Base-by-base conservation (phyloP, 371 early-diverging fungal species). In the Actinomortierella ambigua region DNA sequence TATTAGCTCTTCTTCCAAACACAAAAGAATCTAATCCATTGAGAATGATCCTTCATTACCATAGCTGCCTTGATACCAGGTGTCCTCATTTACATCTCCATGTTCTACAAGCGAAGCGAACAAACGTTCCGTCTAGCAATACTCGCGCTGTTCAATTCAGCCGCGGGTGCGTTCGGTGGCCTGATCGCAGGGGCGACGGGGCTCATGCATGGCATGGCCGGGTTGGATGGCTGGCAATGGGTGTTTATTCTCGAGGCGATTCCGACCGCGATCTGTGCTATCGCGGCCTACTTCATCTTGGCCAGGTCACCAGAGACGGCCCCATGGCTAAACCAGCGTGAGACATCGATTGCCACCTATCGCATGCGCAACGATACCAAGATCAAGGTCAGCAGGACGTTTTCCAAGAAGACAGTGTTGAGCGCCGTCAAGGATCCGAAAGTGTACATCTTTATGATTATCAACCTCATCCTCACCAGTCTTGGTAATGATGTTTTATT, bases 361-460 rank as follows among this genome's bases (percentile, higher is more conserved):
- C 46, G 71, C 44, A 61, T 70, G 39, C 49, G 65, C 26, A 70
- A 70, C 40, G 71, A 70, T 44, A 70, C 65, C 1, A 65, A 70
- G 59, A 48, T 70, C 55, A 70, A 70, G 50, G 62, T 61, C 39
- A 61, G 29, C 23, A 28, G 55, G n/a, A 27, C 23, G n/a, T 65
- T 70, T 29, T 55, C 65, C n/a, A 53, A 40, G 22, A 34, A 55
- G 1, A 58, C 51, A n/a, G 58, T 65, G 24, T n/a, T 61, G 28
- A 61, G 62, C 8, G 65, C 65, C 0, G 6, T 70, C 22, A 65
- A 52, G 27, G 71, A 70, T 42, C 41, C 48, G 8, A 65, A 65
- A 17, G 65, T 69, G 8, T 65, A 65, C 39, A 0, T 69, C 5
- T 69, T 69, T 20, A 70, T 61, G 65, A 52, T 47, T 5, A 57